These are phyloP conservation scores for Paramyrothecium sp. DNA, from an alignment of 2,329 filamentous ascomycete genomes.

Conservation along the genomic window DNA sequence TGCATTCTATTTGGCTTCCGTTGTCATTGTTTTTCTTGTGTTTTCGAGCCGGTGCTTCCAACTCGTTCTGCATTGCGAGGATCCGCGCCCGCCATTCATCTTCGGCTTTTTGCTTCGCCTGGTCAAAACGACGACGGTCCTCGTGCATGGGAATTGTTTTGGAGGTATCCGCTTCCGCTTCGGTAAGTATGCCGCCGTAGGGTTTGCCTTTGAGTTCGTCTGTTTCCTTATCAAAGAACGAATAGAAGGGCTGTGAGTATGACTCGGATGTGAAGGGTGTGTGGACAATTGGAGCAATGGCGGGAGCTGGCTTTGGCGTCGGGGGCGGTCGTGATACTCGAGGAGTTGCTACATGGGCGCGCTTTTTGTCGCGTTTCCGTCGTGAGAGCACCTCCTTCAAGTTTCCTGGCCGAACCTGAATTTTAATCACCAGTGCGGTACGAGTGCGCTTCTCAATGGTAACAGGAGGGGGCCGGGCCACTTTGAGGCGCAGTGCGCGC, in stretches of 20 bases:
- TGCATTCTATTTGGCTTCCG: conserved; percentile 96
- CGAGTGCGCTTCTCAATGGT: conserved; percentile 38
- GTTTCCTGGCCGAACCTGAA: conserved; percentile 34
- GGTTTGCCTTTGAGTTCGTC: conserved; percentile 91
- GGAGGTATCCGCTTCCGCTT: conserved; percentile 86
- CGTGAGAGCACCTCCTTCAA: conserved; percentile 35
- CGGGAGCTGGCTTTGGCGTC: conserved; percentile 11
- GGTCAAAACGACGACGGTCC: conserved; percentile 84
- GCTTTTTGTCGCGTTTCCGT: conserved; percentile 29
- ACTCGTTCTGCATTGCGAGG: conserved; percentile 59
- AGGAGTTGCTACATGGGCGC: conserved; percentile 15
- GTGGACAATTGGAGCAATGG: conserved; percentile 36
- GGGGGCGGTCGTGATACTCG: conserved; percentile 22
- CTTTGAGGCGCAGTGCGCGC: conserved; percentile 59
- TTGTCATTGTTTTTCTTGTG: conserved; percentile 77
- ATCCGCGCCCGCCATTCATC: conserved; percentile 79
- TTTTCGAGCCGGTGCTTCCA: conserved; percentile 62
- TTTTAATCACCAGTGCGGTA: conserved; percentile 31
- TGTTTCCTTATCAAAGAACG: conserved; percentile 83
- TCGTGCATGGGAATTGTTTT: conserved; percentile 78
- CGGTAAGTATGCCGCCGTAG: conserved; percentile 88
- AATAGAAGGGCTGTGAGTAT: conserved; percentile 80
- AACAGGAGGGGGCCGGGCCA: conserved; percentile 36
- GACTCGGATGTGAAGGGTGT: conserved; percentile 55
- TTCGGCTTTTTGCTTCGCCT: conserved; percentile 86